phyloP scores from a whole-genome alignment of 2,329 filamentous ascomycete species.

The Sarocladiaceae sp. region DNA sequence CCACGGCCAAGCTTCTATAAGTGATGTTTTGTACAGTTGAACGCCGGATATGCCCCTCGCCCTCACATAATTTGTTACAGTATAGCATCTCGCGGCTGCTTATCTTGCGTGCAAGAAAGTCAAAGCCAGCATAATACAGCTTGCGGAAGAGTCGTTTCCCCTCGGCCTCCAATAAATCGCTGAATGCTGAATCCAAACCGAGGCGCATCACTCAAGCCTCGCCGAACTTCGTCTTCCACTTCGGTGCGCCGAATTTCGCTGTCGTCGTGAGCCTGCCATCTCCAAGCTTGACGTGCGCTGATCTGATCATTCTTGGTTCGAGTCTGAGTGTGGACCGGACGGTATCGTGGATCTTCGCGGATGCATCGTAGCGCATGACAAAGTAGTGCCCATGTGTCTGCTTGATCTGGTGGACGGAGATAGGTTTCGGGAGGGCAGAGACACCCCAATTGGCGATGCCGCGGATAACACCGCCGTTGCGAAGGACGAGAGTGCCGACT shows the following conservation, averaged over 20 bases:
- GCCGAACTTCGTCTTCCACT: slow-evolving; percentile 37
- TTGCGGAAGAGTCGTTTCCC: too few relatives aligned
- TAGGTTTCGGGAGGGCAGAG: slow-evolving; percentile 77
- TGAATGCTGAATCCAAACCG: too few relatives aligned
- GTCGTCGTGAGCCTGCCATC: slow-evolving; percentile 51
- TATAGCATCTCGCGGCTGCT: not conserved
- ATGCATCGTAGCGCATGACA: slow-evolving; percentile 91
- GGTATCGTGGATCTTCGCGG: slow-evolving; percentile 65
- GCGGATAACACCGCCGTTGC: slow-evolving; percentile 81
- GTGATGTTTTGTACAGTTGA: not conserved
- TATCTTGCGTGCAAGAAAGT: too few relatives aligned
- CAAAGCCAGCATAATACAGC: too few relatives aligned
- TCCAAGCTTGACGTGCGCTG: slow-evolving; percentile 83
- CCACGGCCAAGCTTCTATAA: not conserved
- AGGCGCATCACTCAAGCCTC: too few relatives aligned
- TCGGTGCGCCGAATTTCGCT: slow-evolving; percentile 43
- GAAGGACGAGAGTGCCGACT: slow-evolving; percentile 77
- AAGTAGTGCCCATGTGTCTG: slow-evolving; percentile 93
- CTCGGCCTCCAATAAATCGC: too few relatives aligned
- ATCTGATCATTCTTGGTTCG: slow-evolving; percentile 87
- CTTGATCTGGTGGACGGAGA: slow-evolving; percentile 75
- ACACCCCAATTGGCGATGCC: slow-evolving; percentile 94
- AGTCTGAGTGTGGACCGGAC: slow-evolving; percentile 73
- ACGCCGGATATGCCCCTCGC: not conserved
- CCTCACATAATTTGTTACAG: slow-evolving; percentile 1